Evolutionary conservation across 148 eudicot genomes (phyloP).

Genomic region (Heliamphora exappendiculata): DNA sequence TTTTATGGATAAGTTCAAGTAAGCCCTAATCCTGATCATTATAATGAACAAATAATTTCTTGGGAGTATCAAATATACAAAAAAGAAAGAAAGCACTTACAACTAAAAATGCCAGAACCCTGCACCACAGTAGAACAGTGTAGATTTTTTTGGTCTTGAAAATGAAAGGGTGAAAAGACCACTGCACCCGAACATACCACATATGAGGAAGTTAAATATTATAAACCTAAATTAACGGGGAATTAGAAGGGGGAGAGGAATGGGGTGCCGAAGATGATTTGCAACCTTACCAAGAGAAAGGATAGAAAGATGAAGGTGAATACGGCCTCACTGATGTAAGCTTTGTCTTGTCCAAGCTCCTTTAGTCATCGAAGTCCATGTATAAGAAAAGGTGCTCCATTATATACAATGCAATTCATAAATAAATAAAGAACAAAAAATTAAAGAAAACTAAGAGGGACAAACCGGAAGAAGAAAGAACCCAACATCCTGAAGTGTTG

Average conservation of each 20-base stretch:
- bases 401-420: background rate
- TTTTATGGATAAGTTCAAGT: background rate
- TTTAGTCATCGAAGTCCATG: slow-evolving; percentile 16
- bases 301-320: slow-evolving; percentile 70
- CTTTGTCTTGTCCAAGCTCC: slow-evolving; percentile 90
- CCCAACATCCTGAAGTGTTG: slow-evolving; percentile 83
- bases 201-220: slow-evolving; percentile 8
- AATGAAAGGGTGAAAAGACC: slow-evolving; percentile 97
- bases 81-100: slow-evolving; percentile 42
- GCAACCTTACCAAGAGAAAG: slow-evolving; percentile 66
- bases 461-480: slow-evolving; percentile 89
- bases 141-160: slow-evolving; percentile 88
- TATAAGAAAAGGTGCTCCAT: background rate
- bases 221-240: background rate
- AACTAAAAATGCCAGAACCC: slow-evolving; percentile 81
- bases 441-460: background rate
- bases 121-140: slow-evolving; percentile 97
- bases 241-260: background rate
- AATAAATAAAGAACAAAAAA: background rate
- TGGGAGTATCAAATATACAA: background rate
- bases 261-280: background rate
- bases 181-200: slow-evolving; percentile 45
- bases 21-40: background rate
- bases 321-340: slow-evolving; percentile 81
- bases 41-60: background rate